Evolutionary conservation across 495 filamentous ascomycete genomes (phyloP), one percentile per base, ranked within the genome.

Genomic region (Penicillium arizonense): DNA sequence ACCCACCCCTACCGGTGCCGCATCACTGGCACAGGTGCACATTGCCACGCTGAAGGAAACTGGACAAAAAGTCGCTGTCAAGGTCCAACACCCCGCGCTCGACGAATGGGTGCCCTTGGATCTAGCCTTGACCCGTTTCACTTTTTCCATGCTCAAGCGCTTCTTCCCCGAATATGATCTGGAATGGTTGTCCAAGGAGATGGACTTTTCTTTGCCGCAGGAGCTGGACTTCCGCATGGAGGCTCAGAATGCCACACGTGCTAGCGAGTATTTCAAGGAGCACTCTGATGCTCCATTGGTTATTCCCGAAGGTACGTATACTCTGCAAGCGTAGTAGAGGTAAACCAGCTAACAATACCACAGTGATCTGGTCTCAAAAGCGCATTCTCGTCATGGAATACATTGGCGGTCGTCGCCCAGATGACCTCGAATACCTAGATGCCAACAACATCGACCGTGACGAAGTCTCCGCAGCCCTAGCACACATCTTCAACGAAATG

Each of bases 401-500:
- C 68, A 82, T 97, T 47, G 79, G 90, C 20, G 95, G 95, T 26
- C 79, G 82, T 55, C 89, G 95, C 38, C 87, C 90, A 11, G 95
- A 99, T 63, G 91, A 99, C 65, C 82, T 97, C 3, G 82, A 78
- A 8, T 97, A 84, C 68, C 76, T 97, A 3, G 95, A 97, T 69
- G 72, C 81, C 8, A 88, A 94, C 68, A 77, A 81, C 47, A 97
- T 99, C 64, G 87, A 93, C 68, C 86, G 95, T 9, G 95, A 96
- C 70, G 95, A 99, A 72, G 95, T 99, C 21, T 95, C 92, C 6
- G 94, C 95, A 0, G 87, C 93, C 0, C 73, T 99, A 5, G 87
- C 93, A 3, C 84, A 86, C 42, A 92, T 97, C 50, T 99, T 99
- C 80, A 99, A 99, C 74, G 92, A 96, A 67, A 99, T 99, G 95